Percentiles rank a stretch among this genome's conserved stretches.
Evolutionary conservation across 2,329 filamentous ascomycete species (phyloP).

Genomic region (Leptodontidium sp.): DNA sequence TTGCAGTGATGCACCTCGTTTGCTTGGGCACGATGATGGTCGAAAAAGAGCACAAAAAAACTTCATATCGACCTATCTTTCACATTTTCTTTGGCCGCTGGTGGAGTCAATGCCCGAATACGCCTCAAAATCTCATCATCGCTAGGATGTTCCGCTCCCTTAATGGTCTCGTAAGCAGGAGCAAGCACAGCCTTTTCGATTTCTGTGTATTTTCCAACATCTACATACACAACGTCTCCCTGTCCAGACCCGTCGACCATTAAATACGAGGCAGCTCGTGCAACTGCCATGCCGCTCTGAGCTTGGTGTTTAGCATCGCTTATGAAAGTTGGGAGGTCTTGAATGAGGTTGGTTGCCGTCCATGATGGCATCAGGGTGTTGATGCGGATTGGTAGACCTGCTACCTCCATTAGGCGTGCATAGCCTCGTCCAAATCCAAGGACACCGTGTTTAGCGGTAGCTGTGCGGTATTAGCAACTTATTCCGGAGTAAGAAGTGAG

Average conservation of each 20-base stretch:
- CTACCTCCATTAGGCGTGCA: slow-evolving; percentile 48
- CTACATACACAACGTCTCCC: slow-evolving; percentile 61
- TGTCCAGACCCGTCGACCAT: slow-evolving; percentile 58
- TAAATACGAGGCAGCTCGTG: slow-evolving; percentile 56
- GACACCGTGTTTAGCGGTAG: slow-evolving; percentile 62
- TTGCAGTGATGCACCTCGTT: no score
- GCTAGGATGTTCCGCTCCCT: slow-evolving; percentile 45
- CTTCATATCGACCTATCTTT: no score
- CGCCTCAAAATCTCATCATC: slow-evolving; percentile 50
- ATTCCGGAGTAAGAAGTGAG: no score
- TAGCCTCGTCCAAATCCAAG: slow-evolving; percentile 61
- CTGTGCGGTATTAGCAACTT: slow-evolving; percentile 40
- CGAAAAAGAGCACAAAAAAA: no score
- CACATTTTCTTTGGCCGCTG: not conserved
- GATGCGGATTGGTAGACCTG: slow-evolving; percentile 58
- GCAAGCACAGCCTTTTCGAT: slow-evolving; percentile 57
- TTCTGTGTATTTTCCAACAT: slow-evolving; percentile 58
- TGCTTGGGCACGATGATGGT: no score
- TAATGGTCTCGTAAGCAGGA: slow-evolving; percentile 48
- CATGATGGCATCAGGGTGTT: slow-evolving; percentile 64
- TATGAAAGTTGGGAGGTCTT: slow-evolving; percentile 49
- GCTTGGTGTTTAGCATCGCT: slow-evolving; percentile 50
- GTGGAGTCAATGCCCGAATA: slow-evolving; percentile 25
- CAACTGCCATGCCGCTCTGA: slow-evolving; percentile 58
- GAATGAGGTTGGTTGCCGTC: slow-evolving; percentile 60